These are phyloP conservation scores for Inga leiocalycina DNA, from an alignment of 306 rosid genomes.

Conservation along the genomic window DNA sequence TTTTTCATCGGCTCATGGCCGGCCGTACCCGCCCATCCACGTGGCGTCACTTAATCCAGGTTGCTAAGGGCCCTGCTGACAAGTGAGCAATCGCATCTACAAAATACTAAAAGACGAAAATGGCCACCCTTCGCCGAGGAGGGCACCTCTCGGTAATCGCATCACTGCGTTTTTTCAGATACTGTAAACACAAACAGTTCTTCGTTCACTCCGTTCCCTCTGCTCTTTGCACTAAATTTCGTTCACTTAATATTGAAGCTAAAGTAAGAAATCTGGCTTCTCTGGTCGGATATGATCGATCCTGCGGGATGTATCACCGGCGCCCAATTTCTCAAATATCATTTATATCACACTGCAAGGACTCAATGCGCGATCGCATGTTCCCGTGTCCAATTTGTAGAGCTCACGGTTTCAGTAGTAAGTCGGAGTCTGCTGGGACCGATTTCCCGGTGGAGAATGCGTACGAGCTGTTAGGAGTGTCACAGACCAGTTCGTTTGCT, in stretches of 20 bases:
- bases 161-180: neutral
- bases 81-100: too few relatives aligned
- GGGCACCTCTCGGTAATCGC: neutral
- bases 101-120: neutral
- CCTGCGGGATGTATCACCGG: constrained; percentile 33
- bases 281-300: constrained; percentile 5
- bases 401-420: constrained; percentile 49
- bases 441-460: constrained; percentile 66
- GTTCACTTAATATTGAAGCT: neutral
- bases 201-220: neutral
- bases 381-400: constrained; percentile 29
- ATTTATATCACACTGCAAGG: constrained; percentile 28
- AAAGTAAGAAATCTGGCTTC: constrained; percentile 32
- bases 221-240: neutral
- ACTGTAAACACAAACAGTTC: neutral
- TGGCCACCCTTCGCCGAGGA: neutral
- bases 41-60: neutral
- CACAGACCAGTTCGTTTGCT: constrained; percentile 70
- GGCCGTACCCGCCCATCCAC: neutral
- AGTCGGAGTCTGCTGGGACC: constrained; percentile 52
- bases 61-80: neutral
- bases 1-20: neutral
- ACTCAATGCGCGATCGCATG: constrained; percentile 25
- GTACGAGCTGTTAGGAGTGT: constrained; percentile 76
- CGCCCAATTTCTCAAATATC: constrained; percentile 22